Conservation (phyloP, 2,329 filamentous ascomycete species). For the Monosporascus cannonballus region DNA sequence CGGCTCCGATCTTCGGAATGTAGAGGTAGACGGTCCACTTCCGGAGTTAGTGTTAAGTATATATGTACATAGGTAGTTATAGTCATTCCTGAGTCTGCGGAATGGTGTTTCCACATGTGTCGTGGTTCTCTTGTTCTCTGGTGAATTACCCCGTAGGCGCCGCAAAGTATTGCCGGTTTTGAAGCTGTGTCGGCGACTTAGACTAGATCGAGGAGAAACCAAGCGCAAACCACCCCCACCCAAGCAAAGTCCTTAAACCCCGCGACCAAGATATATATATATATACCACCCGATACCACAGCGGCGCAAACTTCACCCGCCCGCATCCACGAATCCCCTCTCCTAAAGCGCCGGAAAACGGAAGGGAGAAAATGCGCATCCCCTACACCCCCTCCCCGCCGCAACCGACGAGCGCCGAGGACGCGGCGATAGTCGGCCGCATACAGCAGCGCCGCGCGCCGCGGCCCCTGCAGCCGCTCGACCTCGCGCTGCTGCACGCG, state of each 20-base stretch:
- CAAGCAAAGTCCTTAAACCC: too few species aligned
- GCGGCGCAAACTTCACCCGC: neutral
- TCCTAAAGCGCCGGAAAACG: neutral
- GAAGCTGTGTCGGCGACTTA: too few species aligned
- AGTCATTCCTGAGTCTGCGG: too few species aligned
- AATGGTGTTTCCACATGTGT: too few species aligned
- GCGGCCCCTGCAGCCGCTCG: conserved; percentile 67
- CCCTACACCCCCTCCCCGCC: conserved; percentile 56
- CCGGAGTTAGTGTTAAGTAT: too few species aligned
- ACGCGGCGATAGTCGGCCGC: conserved; percentile 54
- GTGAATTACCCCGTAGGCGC: too few species aligned
- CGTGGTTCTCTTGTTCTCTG: too few species aligned
- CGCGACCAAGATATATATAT: too few species aligned
- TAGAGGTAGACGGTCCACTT: neutral
- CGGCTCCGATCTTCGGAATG: conserved; percentile 21
- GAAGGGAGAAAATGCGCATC: conserved; percentile 52
- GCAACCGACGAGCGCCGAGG: conserved; percentile 35
- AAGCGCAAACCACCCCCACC: too few species aligned
- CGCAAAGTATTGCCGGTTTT: too few species aligned
- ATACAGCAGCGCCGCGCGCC: conserved; percentile 61
- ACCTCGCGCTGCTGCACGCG: conserved; percentile 69
- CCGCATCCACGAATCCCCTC: neutral
- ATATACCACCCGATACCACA: neutral
- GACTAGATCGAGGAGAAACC: too few species aligned
- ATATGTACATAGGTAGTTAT: too few species aligned